Conservation (phyloP, 768 basidiomycete genomes). For the Termitomyces sp. region DNA sequence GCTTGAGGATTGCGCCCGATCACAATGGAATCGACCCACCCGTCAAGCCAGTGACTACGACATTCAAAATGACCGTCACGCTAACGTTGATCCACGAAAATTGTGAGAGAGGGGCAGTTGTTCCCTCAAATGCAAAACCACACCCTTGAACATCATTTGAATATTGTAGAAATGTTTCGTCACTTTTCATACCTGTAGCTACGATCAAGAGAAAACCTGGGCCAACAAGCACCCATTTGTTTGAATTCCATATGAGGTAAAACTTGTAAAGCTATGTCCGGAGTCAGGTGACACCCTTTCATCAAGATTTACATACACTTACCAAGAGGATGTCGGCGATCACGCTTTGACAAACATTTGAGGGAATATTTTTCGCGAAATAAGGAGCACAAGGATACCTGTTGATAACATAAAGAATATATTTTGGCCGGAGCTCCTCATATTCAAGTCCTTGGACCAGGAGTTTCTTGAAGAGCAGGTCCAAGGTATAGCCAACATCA, state of each 20-base stretch:
- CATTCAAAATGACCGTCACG: constrained; percentile 27
- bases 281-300: not conserved
- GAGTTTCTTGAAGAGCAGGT: constrained; percentile 8
- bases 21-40: constrained; percentile 16
- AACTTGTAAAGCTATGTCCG: constrained; percentile 13
- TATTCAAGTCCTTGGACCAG: constrained; percentile 7
- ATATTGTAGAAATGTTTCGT: not conserved
- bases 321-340: constrained; percentile 14
- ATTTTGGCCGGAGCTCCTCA: constrained; percentile 12
- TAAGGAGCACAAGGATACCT: constrained; percentile 8
- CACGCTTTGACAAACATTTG: not conserved
- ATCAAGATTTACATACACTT: not conserved
- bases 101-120: constrained; percentile 10
- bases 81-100: constrained; percentile 27
- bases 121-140: constrained; percentile 12
- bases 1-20: not conserved
- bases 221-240: constrained; percentile 6
- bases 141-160: constrained; percentile 8
- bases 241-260: constrained; percentile 13
- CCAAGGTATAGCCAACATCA: constrained; percentile 12
- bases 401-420: constrained; percentile 13
- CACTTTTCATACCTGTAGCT: constrained; percentile 11
- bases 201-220: constrained; percentile 9
- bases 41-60: constrained; percentile 26
- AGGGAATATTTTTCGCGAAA: not conserved